Evolutionary conservation across 2,329 filamentous ascomycete genomes (phyloP).

Genomic region (Westerdykella aurantiaca): DNA sequence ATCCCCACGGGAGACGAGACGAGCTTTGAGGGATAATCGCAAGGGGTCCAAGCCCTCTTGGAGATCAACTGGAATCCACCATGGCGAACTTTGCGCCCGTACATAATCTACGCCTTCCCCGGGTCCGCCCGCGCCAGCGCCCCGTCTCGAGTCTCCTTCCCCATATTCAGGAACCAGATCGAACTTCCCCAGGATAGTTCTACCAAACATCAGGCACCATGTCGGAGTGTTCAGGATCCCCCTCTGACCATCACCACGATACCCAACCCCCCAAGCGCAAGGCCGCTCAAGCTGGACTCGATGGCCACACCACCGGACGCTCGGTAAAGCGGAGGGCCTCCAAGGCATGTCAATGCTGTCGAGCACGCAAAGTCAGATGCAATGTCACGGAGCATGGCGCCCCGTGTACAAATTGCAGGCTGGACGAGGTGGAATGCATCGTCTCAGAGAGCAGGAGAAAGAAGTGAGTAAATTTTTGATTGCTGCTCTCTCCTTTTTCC

Average conservation of each 20-base stretch:
- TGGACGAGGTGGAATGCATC: slow-evolving; percentile 70
- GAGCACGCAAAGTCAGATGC: slow-evolving; percentile 85
- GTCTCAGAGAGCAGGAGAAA: slow-evolving; percentile 70
- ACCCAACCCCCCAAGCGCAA: slow-evolving; percentile 50
- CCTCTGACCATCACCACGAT: slow-evolving; percentile 28
- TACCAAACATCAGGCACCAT: slow-evolving; percentile 18
- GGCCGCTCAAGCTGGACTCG: slow-evolving; percentile 51
- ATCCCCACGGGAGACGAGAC: slow-evolving; percentile 31
- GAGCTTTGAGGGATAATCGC: slow-evolving; percentile 32
- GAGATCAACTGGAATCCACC: slow-evolving; percentile 22
- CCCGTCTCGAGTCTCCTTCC: slow-evolving; percentile 9
- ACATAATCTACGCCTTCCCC: slow-evolving; percentile 30
- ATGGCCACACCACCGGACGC: slow-evolving; percentile 43
- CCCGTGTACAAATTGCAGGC: slow-evolving; percentile 80
- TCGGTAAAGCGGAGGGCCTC: slow-evolving; percentile 80
- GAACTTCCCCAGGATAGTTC: slow-evolving; percentile 10
- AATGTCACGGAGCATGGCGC: slow-evolving; percentile 83
- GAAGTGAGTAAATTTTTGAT: slow-evolving; percentile 56
- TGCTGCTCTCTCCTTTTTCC: background rate
- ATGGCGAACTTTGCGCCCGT: slow-evolving; percentile 23
- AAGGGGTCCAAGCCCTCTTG: slow-evolving; percentile 17
- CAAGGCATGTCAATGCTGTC: slow-evolving; percentile 82
- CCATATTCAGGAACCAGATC: slow-evolving; percentile 6
- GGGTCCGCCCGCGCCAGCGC: slow-evolving; percentile 12
- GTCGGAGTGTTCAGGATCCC: slow-evolving; percentile 36